Conservation (phyloP, 1,284 basidiomycete genomes). For the Neonothopanus nambi region DNA sequence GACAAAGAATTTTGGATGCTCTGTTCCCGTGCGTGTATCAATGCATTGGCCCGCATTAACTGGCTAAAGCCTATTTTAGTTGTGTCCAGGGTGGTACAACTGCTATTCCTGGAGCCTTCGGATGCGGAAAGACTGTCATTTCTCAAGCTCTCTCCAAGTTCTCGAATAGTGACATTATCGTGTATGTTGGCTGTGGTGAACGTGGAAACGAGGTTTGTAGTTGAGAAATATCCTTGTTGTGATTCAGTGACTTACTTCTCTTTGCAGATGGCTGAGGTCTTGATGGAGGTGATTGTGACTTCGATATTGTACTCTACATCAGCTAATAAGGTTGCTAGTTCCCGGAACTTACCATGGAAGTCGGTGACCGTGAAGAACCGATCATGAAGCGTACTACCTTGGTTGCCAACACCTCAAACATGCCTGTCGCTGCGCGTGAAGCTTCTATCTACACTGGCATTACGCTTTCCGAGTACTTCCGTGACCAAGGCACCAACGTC, state of each 20-base stretch:
- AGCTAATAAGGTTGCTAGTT: conserved; percentile 55
- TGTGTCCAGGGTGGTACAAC: conserved; percentile 99
- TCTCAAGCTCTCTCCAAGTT: conserved; percentile 98
- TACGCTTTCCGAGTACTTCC: conserved; percentile 99
- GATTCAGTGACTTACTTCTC: not conserved
- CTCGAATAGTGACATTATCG: conserved; percentile 99
- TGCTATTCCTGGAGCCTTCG: conserved; percentile 98
- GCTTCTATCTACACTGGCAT: conserved; percentile 99
- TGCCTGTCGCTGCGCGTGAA: conserved; percentile 99
- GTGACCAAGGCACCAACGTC: conserved; percentile 97
- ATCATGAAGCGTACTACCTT: conserved; percentile 99
- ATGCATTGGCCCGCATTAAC: conserved; percentile 4
- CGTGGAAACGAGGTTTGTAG: conserved; percentile 80
- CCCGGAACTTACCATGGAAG: conserved; percentile 91
- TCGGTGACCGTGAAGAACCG: conserved; percentile 92
- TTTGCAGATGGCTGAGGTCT: conserved; percentile 93
- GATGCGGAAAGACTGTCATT: conserved; percentile 97
- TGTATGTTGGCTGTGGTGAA: conserved; percentile 98
- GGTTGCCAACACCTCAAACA: conserved; percentile 99
- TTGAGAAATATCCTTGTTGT: not conserved
- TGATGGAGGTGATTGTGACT: conserved; percentile 73
- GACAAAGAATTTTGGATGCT: conserved; percentile 96
- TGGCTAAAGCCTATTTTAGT: conserved; percentile 35
- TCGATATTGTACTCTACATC: not conserved
- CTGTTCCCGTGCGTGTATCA: conserved; percentile 81